Conservation (phyloP, 495 filamentous ascomycete species). For the Apodospora peruviana region DNA sequence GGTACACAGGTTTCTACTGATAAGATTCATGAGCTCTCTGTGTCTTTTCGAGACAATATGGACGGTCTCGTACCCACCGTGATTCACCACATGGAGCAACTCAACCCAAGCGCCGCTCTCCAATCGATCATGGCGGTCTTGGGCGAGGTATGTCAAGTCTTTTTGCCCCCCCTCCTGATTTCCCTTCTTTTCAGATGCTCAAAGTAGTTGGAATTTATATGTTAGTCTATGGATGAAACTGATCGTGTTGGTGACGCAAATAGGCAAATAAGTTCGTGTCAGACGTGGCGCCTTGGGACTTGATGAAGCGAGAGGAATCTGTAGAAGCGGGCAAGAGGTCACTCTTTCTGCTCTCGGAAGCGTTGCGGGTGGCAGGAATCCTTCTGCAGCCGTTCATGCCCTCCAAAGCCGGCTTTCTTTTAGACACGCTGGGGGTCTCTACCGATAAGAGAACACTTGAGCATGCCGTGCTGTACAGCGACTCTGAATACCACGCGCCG, state of each 20-base stretch:
- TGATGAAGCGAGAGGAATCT: slow-evolving; percentile 10
- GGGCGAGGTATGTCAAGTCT: slow-evolving; percentile 44
- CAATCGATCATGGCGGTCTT: slow-evolving; percentile 60
- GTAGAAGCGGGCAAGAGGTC: slow-evolving; percentile 17
- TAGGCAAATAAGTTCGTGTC: slow-evolving; percentile 69
- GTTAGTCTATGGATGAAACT: too few species aligned
- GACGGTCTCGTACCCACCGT: too few species aligned
- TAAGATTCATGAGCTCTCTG: too few species aligned
- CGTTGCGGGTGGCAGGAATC: slow-evolving; percentile 75
- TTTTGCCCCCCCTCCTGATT: neutral
- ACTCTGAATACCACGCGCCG: slow-evolving; percentile 70
- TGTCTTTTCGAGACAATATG: too few species aligned
- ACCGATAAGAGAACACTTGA: slow-evolving; percentile 50
- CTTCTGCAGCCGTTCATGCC: slow-evolving; percentile 91
- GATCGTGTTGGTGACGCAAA: slow-evolving; percentile 2
- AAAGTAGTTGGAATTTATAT: too few species aligned
- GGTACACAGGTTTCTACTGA: too few species aligned
- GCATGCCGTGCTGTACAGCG: slow-evolving; percentile 51
- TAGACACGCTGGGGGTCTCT: slow-evolving; percentile 75
- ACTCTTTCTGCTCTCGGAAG: slow-evolving; percentile 69
- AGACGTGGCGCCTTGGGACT: slow-evolving; percentile 29
- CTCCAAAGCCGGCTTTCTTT: slow-evolving; percentile 62
- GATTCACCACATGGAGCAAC: slow-evolving; percentile 53
- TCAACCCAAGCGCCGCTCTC: slow-evolving; percentile 61
- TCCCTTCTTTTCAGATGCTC: too few species aligned